phyloP scores from a whole-genome alignment of 192 early-diverging fungal species.

The Backusella morwellensis region DNA sequence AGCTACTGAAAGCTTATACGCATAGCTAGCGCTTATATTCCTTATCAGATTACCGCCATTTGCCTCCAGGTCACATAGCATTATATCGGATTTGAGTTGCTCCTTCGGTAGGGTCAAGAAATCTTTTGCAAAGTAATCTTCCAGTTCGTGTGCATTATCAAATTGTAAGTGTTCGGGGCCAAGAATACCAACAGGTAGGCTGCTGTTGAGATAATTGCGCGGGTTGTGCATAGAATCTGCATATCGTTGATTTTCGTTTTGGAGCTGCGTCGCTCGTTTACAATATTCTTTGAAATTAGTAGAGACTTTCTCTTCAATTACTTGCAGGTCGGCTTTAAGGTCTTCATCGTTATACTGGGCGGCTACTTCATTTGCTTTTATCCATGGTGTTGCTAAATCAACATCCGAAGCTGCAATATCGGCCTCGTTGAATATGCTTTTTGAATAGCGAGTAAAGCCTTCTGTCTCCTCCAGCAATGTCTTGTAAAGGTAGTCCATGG shows the following conservation, averaged over 20 bases:
- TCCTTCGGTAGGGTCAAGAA: background rate
- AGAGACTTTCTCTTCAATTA: background rate
- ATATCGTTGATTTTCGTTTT: background rate
- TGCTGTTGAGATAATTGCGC: background rate
- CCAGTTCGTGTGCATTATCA: background rate
- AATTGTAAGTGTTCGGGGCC: background rate
- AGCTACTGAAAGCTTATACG: slow-evolving; percentile 13
- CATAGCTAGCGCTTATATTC: slow-evolving; percentile 19
- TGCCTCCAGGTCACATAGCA: background rate
- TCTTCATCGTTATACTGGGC: background rate
- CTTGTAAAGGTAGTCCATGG: slow-evolving; percentile 21
- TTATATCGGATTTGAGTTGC: background rate
- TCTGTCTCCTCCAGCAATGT: slow-evolving; percentile 1
- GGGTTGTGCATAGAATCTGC: slow-evolving; percentile 1
- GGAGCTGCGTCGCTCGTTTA: background rate
- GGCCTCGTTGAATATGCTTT: slow-evolving; percentile 10
- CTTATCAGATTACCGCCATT: background rate
- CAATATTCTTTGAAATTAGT: background rate
- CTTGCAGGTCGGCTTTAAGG: background rate
- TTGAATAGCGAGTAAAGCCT: slow-evolving; percentile 2
- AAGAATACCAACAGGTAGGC: background rate
- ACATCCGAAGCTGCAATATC: background rate
- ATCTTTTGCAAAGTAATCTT: slow-evolving; percentile 10
- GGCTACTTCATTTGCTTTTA: background rate
- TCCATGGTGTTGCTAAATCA: slow-evolving; percentile 3